A percentile compares a stretch with the other conserved stretches of the same genome.
phyloP scores from a whole-genome alignment of 495 filamentous ascomycete genomes.

The Bryoglossum gracile region DNA sequence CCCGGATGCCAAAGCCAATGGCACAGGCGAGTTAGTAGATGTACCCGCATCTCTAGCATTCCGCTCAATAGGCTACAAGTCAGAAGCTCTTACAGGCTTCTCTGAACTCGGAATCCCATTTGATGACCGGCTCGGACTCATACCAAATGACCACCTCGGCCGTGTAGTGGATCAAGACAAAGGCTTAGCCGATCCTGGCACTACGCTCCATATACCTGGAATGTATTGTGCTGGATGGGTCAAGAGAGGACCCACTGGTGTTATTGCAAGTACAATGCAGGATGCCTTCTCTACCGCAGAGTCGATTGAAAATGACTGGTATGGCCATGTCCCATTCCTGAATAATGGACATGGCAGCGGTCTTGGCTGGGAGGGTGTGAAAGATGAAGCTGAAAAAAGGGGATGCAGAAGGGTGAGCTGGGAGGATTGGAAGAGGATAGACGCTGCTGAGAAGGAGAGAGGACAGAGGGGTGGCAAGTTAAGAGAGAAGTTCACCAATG shows the following conservation, averaged over 20 bases:
- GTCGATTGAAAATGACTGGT: conserved; percentile 68
- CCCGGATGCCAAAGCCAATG: conserved; percentile 43
- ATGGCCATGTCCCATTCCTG: conserved; percentile 38
- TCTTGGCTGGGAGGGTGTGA: conserved; percentile 72
- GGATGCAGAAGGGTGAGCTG: conserved; percentile 60
- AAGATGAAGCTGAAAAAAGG: conserved; percentile 41
- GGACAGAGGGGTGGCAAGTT: conserved; percentile 64
- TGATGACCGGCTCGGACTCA: conserved; percentile 60
- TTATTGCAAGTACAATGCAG: conserved; percentile 93
- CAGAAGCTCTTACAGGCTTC: conserved; percentile 67
- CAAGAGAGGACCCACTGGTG: conserved; percentile 88
- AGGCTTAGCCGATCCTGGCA: conserved; percentile 17
- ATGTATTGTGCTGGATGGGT: conserved; percentile 96
- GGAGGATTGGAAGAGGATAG: conserved; percentile 82
- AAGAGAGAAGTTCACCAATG: conserved; percentile 75
- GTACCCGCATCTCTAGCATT: conserved; percentile 66
- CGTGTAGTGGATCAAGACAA: conserved; percentile 47
- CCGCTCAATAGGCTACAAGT: conserved; percentile 88
- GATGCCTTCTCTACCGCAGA: conserved; percentile 90
- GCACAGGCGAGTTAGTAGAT: conserved; percentile 34
- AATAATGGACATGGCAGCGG: conserved; percentile 27
- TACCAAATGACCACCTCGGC: conserved; percentile 78
- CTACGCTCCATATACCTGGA: conserved; percentile 53
- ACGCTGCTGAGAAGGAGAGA: conserved; percentile 61
- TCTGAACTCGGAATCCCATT: conserved; percentile 73